Percentiles rank a stretch among this genome's conserved stretches.
Evolutionary conservation across 257 asterid species (phyloP).

Genomic region (Solanum appendiculatum): DNA sequence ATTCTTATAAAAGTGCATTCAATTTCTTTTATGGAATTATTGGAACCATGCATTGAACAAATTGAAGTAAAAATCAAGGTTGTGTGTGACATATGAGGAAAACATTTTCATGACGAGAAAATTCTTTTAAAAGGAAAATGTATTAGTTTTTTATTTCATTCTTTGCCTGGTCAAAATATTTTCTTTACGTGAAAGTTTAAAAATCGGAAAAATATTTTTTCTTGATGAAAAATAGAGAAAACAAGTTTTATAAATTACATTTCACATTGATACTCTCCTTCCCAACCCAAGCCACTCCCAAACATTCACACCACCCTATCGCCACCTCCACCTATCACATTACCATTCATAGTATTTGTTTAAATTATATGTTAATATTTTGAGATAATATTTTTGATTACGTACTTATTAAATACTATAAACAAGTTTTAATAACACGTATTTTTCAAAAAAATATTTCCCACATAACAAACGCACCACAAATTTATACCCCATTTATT

Average conservation of each 20-base stretch:
- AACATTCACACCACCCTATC: neutral
- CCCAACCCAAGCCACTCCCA: neutral
- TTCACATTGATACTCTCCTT: neutral
- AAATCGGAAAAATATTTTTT: no score
- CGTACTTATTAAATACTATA: neutral
- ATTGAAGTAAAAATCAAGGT: no score
- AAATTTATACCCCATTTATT: neutral
- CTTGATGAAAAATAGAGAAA: no score
- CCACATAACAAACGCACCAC: neutral
- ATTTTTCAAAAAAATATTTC: neutral
- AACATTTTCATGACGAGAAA: neutral
- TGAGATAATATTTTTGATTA: no score
- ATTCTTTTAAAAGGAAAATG: neutral
- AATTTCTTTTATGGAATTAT: no score
- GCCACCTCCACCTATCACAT: neutral
- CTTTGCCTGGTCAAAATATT: neutral
- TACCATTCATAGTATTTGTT: neutral
- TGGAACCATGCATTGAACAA: no score
- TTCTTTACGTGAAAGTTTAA: no score
- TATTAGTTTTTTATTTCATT: no score
- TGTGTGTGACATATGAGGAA: neutral
- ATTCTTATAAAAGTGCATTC: no score
- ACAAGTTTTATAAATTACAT: neutral
- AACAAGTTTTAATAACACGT: neutral
- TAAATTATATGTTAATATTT: neutral